Evolutionary conservation across 1,284 basidiomycete species (phyloP), one percentile per base, ranked within the genome.

Genomic region (Lentinula novae-zelandiae): DNA sequence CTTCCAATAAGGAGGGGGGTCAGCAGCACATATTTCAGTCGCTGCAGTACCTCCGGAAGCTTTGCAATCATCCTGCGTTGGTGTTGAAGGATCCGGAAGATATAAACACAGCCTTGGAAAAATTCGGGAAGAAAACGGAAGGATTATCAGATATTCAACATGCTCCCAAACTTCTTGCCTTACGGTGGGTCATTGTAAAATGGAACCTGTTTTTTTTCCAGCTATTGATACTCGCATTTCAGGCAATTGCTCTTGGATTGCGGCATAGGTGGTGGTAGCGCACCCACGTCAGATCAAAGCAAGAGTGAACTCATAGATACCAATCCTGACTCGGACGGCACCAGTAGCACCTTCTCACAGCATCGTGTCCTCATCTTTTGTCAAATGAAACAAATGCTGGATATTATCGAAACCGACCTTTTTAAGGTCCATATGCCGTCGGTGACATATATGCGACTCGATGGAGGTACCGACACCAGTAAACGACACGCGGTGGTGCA

Each of bases 351-450:
- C 38, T 91, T 96, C 69, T 93, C 95, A 15, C 95, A 97, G 69
- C 97, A 99, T 72, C 93, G 97, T 39, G 96, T 98, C 53, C 85
- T 99, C 66, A 96, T 99, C 71, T 99, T 99, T 77, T 99, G 96
- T 72, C 97, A 99, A 76, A 93, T 98, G 84, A 97, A 97, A 72
- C 93, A 95, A 71, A 99, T 99, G 97, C 83, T 99, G 50, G 94
- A 99, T 73, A 92, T 99, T 70, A 97, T 99, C 70, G 96, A 99
- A 76, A 87, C 81, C 12, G 93, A 98, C 70, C 79, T 99, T 1
- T 98, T 99, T 83, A 90, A 89, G 65, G 76, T 82, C 51, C 84
- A 92, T 67, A 97, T 99, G 95, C 96, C 96, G 0, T 87, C 89
- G 0, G 93, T 99, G 22, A 95, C 95, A 0, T 99, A 98, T 76